Evolutionary conservation across 805 yeast species (phyloP).

Genomic region (Candida nitratophila): DNA sequence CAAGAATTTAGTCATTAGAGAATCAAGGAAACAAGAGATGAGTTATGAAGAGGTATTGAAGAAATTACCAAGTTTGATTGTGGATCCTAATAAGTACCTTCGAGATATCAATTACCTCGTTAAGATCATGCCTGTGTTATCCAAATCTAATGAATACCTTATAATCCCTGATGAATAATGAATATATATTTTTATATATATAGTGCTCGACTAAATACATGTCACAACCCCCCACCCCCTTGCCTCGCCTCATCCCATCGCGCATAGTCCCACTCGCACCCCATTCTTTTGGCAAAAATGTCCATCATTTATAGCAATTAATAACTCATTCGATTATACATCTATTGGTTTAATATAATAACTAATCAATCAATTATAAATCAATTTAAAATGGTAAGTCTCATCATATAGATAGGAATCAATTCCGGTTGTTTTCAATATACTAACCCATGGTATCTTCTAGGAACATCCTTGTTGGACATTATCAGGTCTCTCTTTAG

Average conservation of each 20-base stretch:
- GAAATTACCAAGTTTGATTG: constrained; percentile 37
- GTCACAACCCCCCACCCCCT: no score
- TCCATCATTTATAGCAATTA: no score
- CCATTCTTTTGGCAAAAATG: no score
- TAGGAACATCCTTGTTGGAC: constrained; percentile 24
- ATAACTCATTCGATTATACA: no score
- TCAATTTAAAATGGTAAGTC: not conserved
- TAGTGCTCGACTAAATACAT: no score
- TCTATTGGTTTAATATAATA: no score
- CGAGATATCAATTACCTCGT: constrained; percentile 56
- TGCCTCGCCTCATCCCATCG: no score
- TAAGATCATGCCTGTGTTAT: not conserved
- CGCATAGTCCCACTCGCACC: no score
- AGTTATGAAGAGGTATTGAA: constrained; percentile 39
- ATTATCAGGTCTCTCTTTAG: constrained; percentile 20
- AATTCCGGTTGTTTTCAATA: no score
- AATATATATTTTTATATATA: no score
- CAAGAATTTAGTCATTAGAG: constrained; percentile 59
- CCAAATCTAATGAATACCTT: not conserved
- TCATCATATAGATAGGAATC: no score
- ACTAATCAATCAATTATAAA: not conserved
- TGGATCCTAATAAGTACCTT: constrained; percentile 62
- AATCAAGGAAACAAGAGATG: constrained; percentile 65
- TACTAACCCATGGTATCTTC: no score
- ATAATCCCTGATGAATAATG: not conserved